Conservation (phyloP, 371 early-diverging fungal species). For the Zychaea mexicana region DNA sequence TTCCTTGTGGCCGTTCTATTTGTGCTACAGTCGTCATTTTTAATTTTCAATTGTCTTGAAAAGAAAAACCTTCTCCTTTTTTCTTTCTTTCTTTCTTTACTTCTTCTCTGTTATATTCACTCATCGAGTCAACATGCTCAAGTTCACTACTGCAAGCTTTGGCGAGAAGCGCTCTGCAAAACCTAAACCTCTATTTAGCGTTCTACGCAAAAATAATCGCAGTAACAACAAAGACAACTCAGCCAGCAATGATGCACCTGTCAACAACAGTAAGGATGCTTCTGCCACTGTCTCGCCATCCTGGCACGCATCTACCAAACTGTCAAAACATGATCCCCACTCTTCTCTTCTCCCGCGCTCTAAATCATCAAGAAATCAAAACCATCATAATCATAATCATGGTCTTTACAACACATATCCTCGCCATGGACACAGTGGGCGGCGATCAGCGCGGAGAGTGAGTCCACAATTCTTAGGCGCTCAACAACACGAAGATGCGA, state of each 20-base stretch:
- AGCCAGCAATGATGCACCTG: too few species aligned
- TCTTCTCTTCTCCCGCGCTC: background rate
- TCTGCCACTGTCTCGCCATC: background rate
- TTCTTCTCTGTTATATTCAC: background rate
- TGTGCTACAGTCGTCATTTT: conserved; percentile 3
- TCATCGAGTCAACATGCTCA: background rate
- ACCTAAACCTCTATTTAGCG: conserved; percentile 2
- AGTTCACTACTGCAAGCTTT: conserved; percentile 1
- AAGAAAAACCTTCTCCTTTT: background rate
- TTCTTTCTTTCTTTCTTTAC: background rate
- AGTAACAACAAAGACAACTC: background rate
- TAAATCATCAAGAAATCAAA: background rate
- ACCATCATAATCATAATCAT: background rate
- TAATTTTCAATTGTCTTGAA: conserved; percentile 1
- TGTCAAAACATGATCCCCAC: background rate
- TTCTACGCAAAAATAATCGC: background rate
- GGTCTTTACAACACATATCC: background rate
- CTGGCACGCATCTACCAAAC: too few species aligned
- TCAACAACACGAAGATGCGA: background rate
- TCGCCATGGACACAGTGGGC: background rate
- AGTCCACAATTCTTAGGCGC: background rate
- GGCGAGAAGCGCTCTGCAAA: background rate
- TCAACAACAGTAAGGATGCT: too few species aligned
- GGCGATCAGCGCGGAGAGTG: background rate
- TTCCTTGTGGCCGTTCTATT: background rate